These are phyloP conservation scores for Mrakia hoshinonis DNA, from an alignment of 768 basidiomycete genomes.

Conservation along the genomic window DNA sequence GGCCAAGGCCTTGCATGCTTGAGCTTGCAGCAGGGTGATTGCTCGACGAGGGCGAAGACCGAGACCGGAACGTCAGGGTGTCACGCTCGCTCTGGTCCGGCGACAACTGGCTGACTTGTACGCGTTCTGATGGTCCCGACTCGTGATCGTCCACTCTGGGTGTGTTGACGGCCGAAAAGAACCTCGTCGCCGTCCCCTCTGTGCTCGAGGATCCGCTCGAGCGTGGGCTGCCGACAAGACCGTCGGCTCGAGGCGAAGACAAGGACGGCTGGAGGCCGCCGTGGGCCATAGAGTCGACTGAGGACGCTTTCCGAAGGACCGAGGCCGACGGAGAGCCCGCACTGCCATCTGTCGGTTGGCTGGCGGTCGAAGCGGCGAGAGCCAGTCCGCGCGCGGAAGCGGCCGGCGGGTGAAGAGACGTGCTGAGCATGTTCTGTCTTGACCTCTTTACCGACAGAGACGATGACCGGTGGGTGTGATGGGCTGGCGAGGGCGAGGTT, in stretches of 20 bases:
- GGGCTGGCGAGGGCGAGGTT: background rate
- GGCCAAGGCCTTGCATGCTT: too few relatives aligned
- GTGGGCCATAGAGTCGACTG: constrained; percentile 1
- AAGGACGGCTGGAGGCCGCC: background rate
- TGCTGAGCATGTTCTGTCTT: background rate
- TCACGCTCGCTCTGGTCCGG: too few relatives aligned
- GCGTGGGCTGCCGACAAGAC: background rate
- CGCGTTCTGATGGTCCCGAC: too few relatives aligned
- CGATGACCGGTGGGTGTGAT: background rate
- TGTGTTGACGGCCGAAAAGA: background rate
- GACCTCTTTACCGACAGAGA: constrained; percentile 4
- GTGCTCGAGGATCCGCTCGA: background rate
- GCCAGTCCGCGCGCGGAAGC: constrained; percentile 3
- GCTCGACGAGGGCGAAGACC: too few relatives aligned
- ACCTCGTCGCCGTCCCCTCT: background rate
- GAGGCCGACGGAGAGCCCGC: background rate
- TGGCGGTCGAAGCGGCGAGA: background rate
- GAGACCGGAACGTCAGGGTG: too few relatives aligned
- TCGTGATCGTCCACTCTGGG: background rate
- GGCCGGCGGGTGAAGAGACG: background rate
- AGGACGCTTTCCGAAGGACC: constrained; percentile 10
- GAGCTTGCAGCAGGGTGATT: too few relatives aligned
- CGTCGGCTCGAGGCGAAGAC: background rate
- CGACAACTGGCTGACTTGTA: too few relatives aligned
- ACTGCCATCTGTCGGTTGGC: background rate